Conservation (phyloP, 352 stramenopile species). For the Bremia lactucae region DNA sequence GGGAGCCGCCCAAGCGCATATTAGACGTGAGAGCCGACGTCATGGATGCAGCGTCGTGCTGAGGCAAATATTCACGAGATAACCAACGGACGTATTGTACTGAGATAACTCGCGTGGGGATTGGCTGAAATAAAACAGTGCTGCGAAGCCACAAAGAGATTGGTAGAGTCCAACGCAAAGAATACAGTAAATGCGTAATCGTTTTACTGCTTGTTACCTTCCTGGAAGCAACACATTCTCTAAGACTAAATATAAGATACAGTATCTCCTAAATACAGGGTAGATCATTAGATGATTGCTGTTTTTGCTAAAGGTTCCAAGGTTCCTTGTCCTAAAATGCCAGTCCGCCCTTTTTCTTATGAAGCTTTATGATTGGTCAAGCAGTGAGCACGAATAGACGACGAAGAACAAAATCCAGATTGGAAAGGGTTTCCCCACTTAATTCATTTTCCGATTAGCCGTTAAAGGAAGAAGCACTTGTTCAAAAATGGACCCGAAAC, state of each 20-base stretch:
- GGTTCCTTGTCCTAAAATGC: no score
- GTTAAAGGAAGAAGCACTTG: conserved; percentile 4
- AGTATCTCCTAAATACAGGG: no score
- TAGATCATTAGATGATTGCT: no score
- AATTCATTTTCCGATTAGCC: conserved; percentile 28
- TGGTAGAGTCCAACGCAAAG: conserved; percentile 10
- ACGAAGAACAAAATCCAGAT: conserved; percentile 16
- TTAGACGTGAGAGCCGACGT: conserved; percentile 26
- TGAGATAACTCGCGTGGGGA: conserved; percentile 8
- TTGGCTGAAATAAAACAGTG: conserved; percentile 4
- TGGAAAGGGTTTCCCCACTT: conserved; percentile 3
- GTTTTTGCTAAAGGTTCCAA: no score
- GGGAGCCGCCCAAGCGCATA: conserved; percentile 13
- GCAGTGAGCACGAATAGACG: conserved; percentile 7
- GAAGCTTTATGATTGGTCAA: conserved; percentile 9
- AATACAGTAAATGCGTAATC: no score
- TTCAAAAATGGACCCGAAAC: conserved; percentile 31
- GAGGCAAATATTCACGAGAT: no score
- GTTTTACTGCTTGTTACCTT: no score
- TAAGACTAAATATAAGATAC: no score
- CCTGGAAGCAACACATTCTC: no score
- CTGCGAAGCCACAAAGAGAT: conserved; percentile 15
- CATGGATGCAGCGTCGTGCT: conserved; percentile 12
- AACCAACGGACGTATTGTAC: conserved; percentile 1
- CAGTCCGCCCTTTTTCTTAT: conserved; percentile 15